Evolutionary conservation across 352 stramenopile species (phyloP), one percentile per base, ranked within the genome.

Genomic region (Globisporangium echinulatum): DNA sequence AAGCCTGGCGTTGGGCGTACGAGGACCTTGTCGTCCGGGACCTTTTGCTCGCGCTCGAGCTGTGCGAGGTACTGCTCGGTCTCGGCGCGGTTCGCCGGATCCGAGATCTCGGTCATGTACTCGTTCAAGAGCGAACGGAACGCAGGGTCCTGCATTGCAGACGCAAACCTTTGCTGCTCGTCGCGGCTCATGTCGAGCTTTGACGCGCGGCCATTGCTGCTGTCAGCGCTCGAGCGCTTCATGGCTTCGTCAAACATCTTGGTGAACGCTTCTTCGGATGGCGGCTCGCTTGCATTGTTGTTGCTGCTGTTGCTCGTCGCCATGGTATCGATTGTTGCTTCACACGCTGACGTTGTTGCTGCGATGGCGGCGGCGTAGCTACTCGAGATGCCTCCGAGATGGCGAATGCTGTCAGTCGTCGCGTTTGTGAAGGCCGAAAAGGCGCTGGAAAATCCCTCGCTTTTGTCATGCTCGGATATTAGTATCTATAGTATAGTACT

Each of bases 41-140:
- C 73, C 33, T 96, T 90, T 33, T 97, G 81, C 38, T 98, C 82
- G 43, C 52, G 63, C 70, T 98, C 90, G 3, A 98, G 64, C 58
- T 98, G 88, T 11, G 75, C 63, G 9, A 98, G 70, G 66, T 97
- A 97, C 46, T 72, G 63, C 68, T 98, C 91, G 40, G 93, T 96
- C 72, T 98, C 92, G 37, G 76, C 76, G 19, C 86, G 82, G 65
- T 97, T 70, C 38, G 67, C 70, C 11, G 92, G 92, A 74, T 98
- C 92, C 15, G 85, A 90, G 53, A 98, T 95, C 68, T 98, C 93
- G 36, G 87, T 68, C 74, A 98, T 96, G 72, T 98, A 98, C 40
- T 98, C 93, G 56, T 89, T 87, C 47, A 98, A 68, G 33, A 98
- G 72, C 57, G 87, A 84, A 10, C 89, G 86, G 71, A 98, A 98